Base-by-base conservation (phyloP, 139 green algal genomes). In the Edaphochlamys debaryana region DNA sequence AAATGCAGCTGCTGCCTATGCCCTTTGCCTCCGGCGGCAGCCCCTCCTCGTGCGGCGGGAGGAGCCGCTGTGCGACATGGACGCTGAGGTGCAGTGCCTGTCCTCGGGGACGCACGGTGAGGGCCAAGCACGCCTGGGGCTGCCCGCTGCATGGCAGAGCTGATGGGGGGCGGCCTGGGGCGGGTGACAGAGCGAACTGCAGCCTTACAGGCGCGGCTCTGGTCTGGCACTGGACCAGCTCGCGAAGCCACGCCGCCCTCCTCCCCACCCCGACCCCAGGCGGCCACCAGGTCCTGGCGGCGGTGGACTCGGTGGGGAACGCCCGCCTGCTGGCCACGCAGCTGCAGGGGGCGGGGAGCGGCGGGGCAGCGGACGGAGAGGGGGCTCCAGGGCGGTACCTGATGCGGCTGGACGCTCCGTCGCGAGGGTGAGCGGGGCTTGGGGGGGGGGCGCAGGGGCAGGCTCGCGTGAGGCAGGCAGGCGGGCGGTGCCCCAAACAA, bases 61-160 rank as follows among this genome's bases (percentile, higher is more conserved):
- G 63, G 62, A 74, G 1, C 19, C 8, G 20, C 41, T 82, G 25
- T 72, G 60, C 1, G 15, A 80, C 63, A 73, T 82, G 76, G 76
- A 22, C 22, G 76, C 76, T 32, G 76, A 82, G 64, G 76, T 82
- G 64, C 76, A 82, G 62, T 32, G 76, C 42, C 76, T 82, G 42
- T 50, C 60, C 42, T 25, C 63, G 29, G 63, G 42, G 6, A 27
- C 38, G 37, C 63, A 82, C 42, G 76, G 76, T 82, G 34, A 34
- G 67, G 32, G 5, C 40, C 17, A 19, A 20, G 54, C 54, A 32
- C 11, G 45, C 11, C 45, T 54, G 45, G 45, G 11, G 45, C 9
- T 54, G 45, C 45, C 9, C 45, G 13, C 45, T 22, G 11, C 11
- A 54, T 13, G 11, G 45, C 45, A 54, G 45, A 9, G 45, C 45